Conservation (phyloP, 208 protist genomes). For the Leishmania arabica region DNA sequence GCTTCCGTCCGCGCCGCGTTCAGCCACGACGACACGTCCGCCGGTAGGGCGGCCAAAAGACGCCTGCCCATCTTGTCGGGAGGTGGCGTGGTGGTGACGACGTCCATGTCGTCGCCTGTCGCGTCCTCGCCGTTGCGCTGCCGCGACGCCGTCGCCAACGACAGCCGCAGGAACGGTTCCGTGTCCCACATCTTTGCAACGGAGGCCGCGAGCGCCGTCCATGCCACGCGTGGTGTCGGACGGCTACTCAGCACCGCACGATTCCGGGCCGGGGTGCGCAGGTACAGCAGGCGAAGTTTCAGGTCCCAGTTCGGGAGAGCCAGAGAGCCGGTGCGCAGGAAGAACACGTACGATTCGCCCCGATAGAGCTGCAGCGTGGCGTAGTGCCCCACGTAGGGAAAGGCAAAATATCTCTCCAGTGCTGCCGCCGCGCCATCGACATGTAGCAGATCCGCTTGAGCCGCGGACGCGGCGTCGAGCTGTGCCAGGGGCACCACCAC, state of each 20-base stretch:
- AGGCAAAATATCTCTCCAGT: neutral
- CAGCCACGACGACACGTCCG: conserved; percentile 17
- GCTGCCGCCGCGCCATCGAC: neutral
- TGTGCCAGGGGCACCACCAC: conserved; percentile 39
- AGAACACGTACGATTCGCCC: conserved; percentile 66
- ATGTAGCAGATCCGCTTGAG: neutral
- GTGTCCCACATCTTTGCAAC: conserved; percentile 3
- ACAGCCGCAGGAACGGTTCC: conserved; percentile 5
- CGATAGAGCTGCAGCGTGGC: conserved; percentile 49
- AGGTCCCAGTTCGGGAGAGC: conserved; percentile 49
- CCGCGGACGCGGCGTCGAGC: neutral
- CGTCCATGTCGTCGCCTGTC: neutral
- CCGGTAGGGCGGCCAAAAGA: conserved; percentile 11
- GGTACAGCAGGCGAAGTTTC: conserved; percentile 40
- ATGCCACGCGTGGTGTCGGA: conserved; percentile 18
- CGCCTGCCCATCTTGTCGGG: conserved; percentile 4
- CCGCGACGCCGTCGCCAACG: neutral
- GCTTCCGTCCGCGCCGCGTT: conserved; percentile 12
- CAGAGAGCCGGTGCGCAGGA: conserved; percentile 34
- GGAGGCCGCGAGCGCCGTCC: conserved; percentile 7
- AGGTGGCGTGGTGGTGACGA: neutral
- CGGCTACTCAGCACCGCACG: conserved; percentile 40
- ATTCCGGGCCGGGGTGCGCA: conserved; percentile 29
- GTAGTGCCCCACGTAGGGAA: conserved; percentile 29
- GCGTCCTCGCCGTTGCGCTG: neutral